Conservation (phyloP, 2,329 filamentous ascomycete genomes). For the Pyrenophora seminiperda region DNA sequence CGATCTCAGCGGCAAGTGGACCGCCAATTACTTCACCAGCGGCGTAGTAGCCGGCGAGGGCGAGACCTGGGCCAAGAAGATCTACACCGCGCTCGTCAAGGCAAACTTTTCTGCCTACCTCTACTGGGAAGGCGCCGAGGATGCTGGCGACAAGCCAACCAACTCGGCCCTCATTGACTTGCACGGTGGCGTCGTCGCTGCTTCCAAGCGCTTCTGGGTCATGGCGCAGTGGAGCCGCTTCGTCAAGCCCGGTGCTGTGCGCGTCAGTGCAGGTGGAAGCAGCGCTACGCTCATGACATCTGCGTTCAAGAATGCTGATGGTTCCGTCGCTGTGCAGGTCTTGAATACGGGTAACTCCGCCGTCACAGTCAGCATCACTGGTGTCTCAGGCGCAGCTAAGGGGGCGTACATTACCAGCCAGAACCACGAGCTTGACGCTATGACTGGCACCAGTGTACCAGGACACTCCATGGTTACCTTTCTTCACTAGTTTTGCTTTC, state of each 20-base stretch:
- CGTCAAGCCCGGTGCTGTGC: neutral
- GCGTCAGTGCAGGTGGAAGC: neutral
- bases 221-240: conserved; percentile 1
- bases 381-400: neutral
- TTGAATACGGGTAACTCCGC: neutral
- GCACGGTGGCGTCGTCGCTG: neutral
- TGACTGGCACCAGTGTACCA: neutral
- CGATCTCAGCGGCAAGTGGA: neutral
- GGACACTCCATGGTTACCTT: neutral
- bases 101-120: neutral
- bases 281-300: neutral
- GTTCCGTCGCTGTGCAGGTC: neutral
- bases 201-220: conserved; percentile 1
- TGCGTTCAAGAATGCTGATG: neutral
- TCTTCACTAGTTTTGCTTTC: neutral
- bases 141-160: neutral
- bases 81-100: neutral
- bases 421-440: neutral
- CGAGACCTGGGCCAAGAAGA: neutral
- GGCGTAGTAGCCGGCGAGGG: neutral
- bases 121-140: neutral
- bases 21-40: neutral
- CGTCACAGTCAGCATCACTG: neutral
- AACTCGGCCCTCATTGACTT: neutral
- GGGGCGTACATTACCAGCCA: neutral